Base-by-base conservation (phyloP, 2,329 filamentous ascomycete genomes). In the Ceratocystis smalleyi region DNA sequence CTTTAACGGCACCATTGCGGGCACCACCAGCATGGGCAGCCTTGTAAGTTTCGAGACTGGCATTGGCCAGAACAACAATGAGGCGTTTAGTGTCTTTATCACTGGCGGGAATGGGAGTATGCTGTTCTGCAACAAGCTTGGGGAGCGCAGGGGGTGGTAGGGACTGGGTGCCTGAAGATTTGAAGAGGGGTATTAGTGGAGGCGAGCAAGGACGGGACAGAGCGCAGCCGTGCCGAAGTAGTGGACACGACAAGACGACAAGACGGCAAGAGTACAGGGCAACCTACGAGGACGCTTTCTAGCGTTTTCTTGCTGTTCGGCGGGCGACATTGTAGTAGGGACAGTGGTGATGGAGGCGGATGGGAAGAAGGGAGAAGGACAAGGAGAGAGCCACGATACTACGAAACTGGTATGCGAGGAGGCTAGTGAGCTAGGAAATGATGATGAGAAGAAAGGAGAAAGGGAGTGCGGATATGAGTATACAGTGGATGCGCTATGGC, bases 41-140 rank as follows among this genome's bases (percentile, higher is more conserved):
- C 74, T 95, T 95, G 81, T 96, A 97, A 0, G 94, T 99, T 76
- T 99, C 94, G 69, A 99, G 84, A 71, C 91, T 96, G 68, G 94
- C 94, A 80, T 97, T 95, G 69, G 91, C 96, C 61, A 99, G 83
- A 49, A 99, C 91, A 64, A 99, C 94, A 69, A 99, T 96, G 69
- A 99, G 79, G 65, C 94, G 83, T 75, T 92, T 86, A 15, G 89
- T 88, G 75, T 95, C 88, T 76, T 96, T 96, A 76, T 99, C 94
- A 70, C 82, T 87, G 17, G 85, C 78, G 10, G 91, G 78, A 68
- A 99, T 96, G 30, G 92, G 86, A 12, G 84, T 81, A 72, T 94
- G 87, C 74, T 97, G 92, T 75, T 97, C 92, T 51, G 94, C 92
- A 59, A 96, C 90, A 62, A 99, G 84, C 73, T 92, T 88, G 6